These are phyloP conservation scores for Podaxis sp. DNA, from an alignment of 768 basidiomycete species.

Conservation along the genomic window DNA sequence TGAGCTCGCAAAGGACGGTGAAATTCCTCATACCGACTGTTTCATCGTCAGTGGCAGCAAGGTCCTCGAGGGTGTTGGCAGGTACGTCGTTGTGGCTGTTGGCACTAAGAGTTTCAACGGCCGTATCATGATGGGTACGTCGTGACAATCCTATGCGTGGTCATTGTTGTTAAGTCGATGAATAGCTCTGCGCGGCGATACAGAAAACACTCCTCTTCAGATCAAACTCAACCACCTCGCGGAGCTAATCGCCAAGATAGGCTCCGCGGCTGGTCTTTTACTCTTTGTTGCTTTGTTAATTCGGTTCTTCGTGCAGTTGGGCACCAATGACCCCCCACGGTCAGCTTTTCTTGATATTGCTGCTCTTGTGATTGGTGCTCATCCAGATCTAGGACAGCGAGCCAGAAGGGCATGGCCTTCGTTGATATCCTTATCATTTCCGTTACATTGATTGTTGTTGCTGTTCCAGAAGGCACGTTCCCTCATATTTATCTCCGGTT, in stretches of 20 bases:
- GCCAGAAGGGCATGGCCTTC: conserved; percentile 84
- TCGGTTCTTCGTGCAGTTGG: conserved; percentile 89
- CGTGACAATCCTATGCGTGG: neutral
- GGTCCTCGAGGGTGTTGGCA: conserved; percentile 91
- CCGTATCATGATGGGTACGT: conserved; percentile 93
- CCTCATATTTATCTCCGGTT: neutral
- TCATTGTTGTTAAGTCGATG: neutral
- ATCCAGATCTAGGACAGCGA: conserved; percentile 47
- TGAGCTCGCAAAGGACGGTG: conserved; percentile 32
- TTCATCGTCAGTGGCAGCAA: conserved; percentile 91
- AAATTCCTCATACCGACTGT: conserved; percentile 71
- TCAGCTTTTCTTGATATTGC: conserved; percentile 21
- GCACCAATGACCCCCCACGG: conserved; percentile 52
- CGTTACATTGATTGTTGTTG: conserved; percentile 68
- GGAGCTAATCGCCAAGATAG: conserved; percentile 91
- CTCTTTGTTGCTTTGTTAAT: conserved; percentile 88
- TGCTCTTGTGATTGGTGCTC: neutral
- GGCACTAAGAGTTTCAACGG: conserved; percentile 94
- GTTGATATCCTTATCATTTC: conserved; percentile 92
- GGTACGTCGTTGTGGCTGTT: conserved; percentile 89
- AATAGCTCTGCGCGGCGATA: conserved; percentile 78
- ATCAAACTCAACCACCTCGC: conserved; percentile 92
- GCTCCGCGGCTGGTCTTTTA: conserved; percentile 73
- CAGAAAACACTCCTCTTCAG: conserved; percentile 91
- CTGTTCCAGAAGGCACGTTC: conserved; percentile 40